Evolutionary conservation across 345 rosid species (phyloP), one percentile per base, ranked within the genome.

Genomic region (Citrus hindsii): DNA sequence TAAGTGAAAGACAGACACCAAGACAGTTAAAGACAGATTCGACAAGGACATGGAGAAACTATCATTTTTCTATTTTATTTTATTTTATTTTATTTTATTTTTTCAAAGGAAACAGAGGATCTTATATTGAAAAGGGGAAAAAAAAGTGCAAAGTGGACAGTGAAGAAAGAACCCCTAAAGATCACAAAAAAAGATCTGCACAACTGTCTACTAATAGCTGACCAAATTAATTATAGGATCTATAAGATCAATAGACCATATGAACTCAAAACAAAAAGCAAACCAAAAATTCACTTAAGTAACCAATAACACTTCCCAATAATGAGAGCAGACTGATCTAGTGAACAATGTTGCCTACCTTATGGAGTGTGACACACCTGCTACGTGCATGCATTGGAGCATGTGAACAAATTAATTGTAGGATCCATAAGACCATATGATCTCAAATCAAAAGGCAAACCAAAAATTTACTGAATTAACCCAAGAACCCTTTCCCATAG

Each of bases 1-100:
- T 61, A 74, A 74, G 27, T 40, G 37, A 61, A 74, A 74, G 56
- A 61, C 68, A 61, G 46, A 73, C 24, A n/a, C 38, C 28, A 72
- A 33, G 12, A 55, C 63, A 22, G 62, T 28, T 51, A 59, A 60
- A 60, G 33, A 37, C 16, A 22, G 27, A 27, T 27, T 6, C 4
- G 22, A 18, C 12, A 9, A 0, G 18, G n/a, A 66, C 51, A 46
- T 46, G 4, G 18, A 71, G 14, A 53, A 71, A 53, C 74, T 37
- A 51, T 53, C 38, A 19, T 8, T 7, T 46, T 53, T 53, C 18
- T 18, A 18, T 18, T 18, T 18, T 51, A 4, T 51, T n/a, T n/a
- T n/a, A n/a, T n/a, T n/a, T n/a, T n/a, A n/a, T n/a, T n/a, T n/a
- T n/a, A n/a, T n/a, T 32, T 32, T 35, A 35, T 35, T 37, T 16